Conservation (phyloP, 352 stramenopile genomes). For the Globisporangium megalacanthum region DNA sequence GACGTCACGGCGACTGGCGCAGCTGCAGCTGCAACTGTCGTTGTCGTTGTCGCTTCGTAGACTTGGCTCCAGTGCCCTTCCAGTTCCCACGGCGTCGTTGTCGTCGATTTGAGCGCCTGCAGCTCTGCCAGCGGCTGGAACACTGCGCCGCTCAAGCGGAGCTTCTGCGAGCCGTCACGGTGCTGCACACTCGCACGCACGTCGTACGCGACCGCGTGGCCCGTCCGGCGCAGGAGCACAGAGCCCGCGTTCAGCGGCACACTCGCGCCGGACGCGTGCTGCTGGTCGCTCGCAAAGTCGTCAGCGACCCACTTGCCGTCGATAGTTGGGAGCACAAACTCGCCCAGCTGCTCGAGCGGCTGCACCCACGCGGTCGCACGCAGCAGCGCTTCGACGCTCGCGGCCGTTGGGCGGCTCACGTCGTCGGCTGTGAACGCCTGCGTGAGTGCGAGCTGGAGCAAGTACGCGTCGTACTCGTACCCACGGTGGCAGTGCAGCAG, state of each 20-base stretch:
- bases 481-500: constrained; percentile 61
- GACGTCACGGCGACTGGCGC: constrained; percentile 16
- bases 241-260: constrained; percentile 59
- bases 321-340: constrained; percentile 54
- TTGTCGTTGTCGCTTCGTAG: constrained; percentile 22
- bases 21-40: constrained; percentile 5
- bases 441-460: constrained; percentile 33
- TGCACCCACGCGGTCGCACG: constrained; percentile 63
- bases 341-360: constrained; percentile 23
- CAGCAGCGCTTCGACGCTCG: constrained; percentile 34
- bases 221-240: constrained; percentile 49
- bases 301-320: constrained; percentile 80
- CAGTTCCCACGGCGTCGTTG: constrained; percentile 33
- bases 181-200: constrained; percentile 55
- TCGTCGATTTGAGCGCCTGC: constrained; percentile 30
- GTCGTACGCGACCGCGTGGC: constrained; percentile 58
- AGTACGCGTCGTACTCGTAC: constrained; percentile 52
- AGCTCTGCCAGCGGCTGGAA: constrained; percentile 50
- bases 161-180: constrained; percentile 24
- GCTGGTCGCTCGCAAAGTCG: constrained; percentile 60
- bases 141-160: constrained; percentile 60
- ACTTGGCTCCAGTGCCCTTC: constrained; percentile 80
- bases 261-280: constrained; percentile 16
- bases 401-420: constrained; percentile 32
- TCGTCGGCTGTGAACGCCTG: constrained; percentile 23